Percentiles rank a stretch among this genome's conserved stretches.
Evolutionary conservation across 805 yeast genomes (phyloP).

Genomic region (Blastobotrys muscicola): DNA sequence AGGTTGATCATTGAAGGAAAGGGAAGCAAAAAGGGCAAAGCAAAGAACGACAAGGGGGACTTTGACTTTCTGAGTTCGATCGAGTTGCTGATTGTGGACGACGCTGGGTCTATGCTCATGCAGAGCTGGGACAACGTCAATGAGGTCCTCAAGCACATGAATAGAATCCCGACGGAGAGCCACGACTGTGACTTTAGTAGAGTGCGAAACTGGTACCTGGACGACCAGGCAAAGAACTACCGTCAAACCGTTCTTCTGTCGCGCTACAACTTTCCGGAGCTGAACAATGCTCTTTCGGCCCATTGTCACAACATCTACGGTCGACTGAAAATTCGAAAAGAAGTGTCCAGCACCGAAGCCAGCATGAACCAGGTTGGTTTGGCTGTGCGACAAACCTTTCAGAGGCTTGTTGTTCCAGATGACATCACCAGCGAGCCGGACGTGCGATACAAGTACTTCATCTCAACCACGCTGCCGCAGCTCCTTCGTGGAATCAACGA

Average conservation of each 20-base stretch:
- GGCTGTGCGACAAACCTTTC: slow-evolving; percentile 46
- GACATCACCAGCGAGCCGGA: slow-evolving; percentile 64
- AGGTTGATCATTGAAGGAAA: slow-evolving; percentile 66
- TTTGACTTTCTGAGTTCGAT: slow-evolving; percentile 82
- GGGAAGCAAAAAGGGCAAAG: slow-evolving; percentile 22
- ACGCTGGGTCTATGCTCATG: slow-evolving; percentile 76
- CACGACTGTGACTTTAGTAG: slow-evolving; percentile 86
- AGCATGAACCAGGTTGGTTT: slow-evolving; percentile 58
- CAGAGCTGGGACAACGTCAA: slow-evolving; percentile 86
- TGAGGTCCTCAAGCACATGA: slow-evolving; percentile 57
- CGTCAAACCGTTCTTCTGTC: slow-evolving; percentile 74
- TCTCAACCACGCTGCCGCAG: slow-evolving; percentile 65
- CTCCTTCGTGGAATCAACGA: slow-evolving; percentile 50
- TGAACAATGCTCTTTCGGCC: slow-evolving; percentile 47
- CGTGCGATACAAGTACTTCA: slow-evolving; percentile 71
- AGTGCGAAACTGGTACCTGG: slow-evolving; percentile 85
- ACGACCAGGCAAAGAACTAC: slow-evolving; percentile 62
- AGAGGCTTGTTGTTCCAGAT: slow-evolving; percentile 48
- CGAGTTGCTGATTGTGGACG: slow-evolving; percentile 72
- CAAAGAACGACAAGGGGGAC: slow-evolving; percentile 43
- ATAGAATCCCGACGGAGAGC: slow-evolving; percentile 67
- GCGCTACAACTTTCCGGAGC: slow-evolving; percentile 72
- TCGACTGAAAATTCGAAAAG: slow-evolving; percentile 29
- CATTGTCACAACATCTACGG: slow-evolving; percentile 32
- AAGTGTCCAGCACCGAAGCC: slow-evolving; percentile 35